These are phyloP conservation scores for Populus deltoides DNA, from an alignment of 345 rosid species.

Conservation along the genomic window DNA sequence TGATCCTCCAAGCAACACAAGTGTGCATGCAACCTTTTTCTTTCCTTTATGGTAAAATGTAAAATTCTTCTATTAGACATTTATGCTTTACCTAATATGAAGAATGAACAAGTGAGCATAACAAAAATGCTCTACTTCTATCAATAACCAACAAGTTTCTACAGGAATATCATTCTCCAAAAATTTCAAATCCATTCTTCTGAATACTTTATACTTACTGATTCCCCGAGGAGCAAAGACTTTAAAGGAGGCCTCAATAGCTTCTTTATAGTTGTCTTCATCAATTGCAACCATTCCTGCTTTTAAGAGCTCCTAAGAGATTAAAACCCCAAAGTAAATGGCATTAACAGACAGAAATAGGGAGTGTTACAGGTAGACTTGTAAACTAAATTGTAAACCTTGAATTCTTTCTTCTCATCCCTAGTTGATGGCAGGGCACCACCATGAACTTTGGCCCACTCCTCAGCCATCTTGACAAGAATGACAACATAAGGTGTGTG, in stretches of 20 bases:
- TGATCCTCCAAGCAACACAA: not conserved
- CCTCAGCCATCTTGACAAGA: constrained; percentile 80
- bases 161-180: not conserved
- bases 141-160: not conserved
- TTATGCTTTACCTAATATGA: not conserved
- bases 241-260: constrained; percentile 81
- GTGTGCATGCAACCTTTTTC: not conserved
- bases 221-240: constrained; percentile 88
- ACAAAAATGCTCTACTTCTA: not conserved
- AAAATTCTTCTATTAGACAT: not conserved
- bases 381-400: constrained; percentile 45
- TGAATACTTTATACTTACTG: constrained; percentile 52
- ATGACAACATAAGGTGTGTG: constrained; percentile 90
- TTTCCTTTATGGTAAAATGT: not conserved
- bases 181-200: constrained; percentile 12
- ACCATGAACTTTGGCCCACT: constrained; percentile 73
- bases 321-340: constrained; percentile 21
- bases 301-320: constrained; percentile 73
- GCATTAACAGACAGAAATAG: constrained; percentile 17
- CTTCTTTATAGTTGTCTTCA: constrained; percentile 96
- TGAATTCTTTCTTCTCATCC: constrained; percentile 85
- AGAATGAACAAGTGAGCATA: not conserved
- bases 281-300: constrained; percentile 63
- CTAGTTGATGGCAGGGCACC: constrained; percentile 77
- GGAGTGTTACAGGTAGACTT: not conserved